These are phyloP conservation scores for Wickerhamomyces bisporus DNA, from an alignment of 805 yeast genomes.

Conservation along the genomic window DNA sequence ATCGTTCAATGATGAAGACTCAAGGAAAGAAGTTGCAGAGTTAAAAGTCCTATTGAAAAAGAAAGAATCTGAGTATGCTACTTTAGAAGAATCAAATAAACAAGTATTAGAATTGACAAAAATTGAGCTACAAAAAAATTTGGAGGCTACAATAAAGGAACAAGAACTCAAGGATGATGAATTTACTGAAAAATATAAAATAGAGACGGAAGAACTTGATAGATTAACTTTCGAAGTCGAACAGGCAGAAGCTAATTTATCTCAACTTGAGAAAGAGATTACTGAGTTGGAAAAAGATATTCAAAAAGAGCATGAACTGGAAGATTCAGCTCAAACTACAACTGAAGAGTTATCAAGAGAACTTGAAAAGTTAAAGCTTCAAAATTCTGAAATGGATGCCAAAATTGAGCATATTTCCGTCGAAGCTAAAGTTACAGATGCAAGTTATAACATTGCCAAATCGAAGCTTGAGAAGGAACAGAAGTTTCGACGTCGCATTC, in stretches of 20 bases:
- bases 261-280: slow-evolving; percentile 1
- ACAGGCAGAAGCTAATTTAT: background rate
- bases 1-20: slow-evolving; percentile 19
- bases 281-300: slow-evolving; percentile 2
- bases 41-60: slow-evolving; percentile 13
- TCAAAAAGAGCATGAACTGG: background rate
- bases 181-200: slow-evolving; percentile 22
- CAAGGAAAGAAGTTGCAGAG: slow-evolving; percentile 15
- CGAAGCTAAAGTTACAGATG: slow-evolving; percentile 17
- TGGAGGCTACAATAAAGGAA: slow-evolving; percentile 17
- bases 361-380: slow-evolving; percentile 19
- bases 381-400: slow-evolving; percentile 15
- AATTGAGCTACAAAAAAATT: slow-evolving; percentile 11
- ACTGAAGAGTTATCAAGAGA: slow-evolving; percentile 10
- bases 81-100: background rate
- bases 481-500: slow-evolving; percentile 37
- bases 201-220: slow-evolving; percentile 21
- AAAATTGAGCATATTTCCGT: slow-evolving; percentile 20
- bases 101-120: slow-evolving; percentile 3
- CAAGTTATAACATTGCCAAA: slow-evolving; percentile 19
- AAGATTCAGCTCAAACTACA: background rate
- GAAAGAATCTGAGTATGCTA: slow-evolving; percentile 3
- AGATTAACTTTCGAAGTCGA: slow-evolving; percentile 11
- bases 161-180: slow-evolving; percentile 27
- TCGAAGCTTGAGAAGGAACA: slow-evolving; percentile 32